Conservation (phyloP, 176 grass and related monocot species). For the Ensete ventricosum region DNA sequence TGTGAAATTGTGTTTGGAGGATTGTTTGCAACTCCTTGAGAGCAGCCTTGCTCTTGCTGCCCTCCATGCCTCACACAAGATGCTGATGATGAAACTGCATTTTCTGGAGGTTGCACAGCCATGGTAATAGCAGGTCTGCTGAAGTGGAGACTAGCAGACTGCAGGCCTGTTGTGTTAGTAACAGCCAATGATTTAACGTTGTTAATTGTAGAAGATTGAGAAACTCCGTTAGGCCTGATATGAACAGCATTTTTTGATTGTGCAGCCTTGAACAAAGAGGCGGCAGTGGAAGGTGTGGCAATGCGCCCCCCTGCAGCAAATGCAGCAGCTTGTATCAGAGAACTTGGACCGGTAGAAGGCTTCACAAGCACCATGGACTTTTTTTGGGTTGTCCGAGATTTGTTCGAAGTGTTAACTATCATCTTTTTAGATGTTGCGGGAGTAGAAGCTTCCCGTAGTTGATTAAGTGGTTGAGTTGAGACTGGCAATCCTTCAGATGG, state of each 20-base stretch:
- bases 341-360: slow-evolving; percentile 14
- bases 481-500: slow-evolving; percentile 15
- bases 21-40: slow-evolving; percentile 21
- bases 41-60: slow-evolving; percentile 10
- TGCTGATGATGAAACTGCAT: background rate
- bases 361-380: slow-evolving; percentile 7
- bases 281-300: slow-evolving; percentile 34
- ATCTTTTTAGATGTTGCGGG: slow-evolving; percentile 13
- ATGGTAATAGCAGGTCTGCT: slow-evolving; percentile 4
- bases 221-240: slow-evolving; percentile 43
- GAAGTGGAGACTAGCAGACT: slow-evolving; percentile 16
- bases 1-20: slow-evolving; percentile 17
- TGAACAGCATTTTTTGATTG: slow-evolving; percentile 67
- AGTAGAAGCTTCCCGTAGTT: background rate
- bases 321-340: slow-evolving; percentile 59
- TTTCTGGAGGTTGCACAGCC: background rate
- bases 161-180: slow-evolving; percentile 22
- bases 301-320: slow-evolving; percentile 81
- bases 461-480: slow-evolving; percentile 15
- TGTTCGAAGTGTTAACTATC: slow-evolving; percentile 26
- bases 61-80: slow-evolving; percentile 16
- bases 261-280: slow-evolving; percentile 50
- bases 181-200: slow-evolving; percentile 22
- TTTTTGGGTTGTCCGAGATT: slow-evolving; percentile 27
- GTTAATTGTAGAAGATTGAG: slow-evolving; percentile 19